Evolutionary conservation across 495 filamentous ascomycete species (phyloP).

Genomic region (Aspergillus ellipticus): DNA sequence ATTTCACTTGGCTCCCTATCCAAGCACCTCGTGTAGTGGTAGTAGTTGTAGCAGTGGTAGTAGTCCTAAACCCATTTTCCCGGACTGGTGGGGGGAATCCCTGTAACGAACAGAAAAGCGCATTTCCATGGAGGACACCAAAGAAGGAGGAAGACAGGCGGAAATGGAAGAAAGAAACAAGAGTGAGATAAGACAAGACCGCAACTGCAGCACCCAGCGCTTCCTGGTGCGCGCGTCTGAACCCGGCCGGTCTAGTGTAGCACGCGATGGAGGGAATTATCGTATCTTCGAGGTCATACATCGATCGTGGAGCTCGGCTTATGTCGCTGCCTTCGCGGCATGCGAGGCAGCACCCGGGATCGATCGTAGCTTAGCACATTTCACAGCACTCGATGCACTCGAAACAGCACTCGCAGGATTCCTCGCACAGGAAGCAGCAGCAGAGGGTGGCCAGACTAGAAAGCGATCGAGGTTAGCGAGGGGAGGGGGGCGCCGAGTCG

Average conservation of each 20-base stretch:
- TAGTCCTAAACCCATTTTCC: constrained; percentile 4
- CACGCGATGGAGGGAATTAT: constrained; percentile 8
- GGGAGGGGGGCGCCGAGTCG: not conserved
- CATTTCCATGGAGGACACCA: not conserved
- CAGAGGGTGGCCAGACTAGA: constrained; percentile 62
- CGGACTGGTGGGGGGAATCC: not conserved
- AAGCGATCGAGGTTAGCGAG: constrained; percentile 10
- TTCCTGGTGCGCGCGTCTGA: constrained; percentile 5
- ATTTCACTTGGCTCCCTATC: not conserved
- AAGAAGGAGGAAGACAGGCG: not conserved
- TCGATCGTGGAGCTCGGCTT: constrained; percentile 7
- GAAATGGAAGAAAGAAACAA: not conserved
- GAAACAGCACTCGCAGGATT: constrained; percentile 74
- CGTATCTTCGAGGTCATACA: constrained; percentile 15
- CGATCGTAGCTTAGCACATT: constrained; percentile 40
- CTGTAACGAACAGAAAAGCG: not conserved
- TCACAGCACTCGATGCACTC: constrained; percentile 65
- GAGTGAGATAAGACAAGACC: not conserved
- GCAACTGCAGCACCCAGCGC: constrained; percentile 4
- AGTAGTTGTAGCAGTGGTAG: no score
- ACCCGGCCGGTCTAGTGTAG: constrained; percentile 7
- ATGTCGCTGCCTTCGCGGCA: not conserved
- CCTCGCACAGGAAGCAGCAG: constrained; percentile 76
- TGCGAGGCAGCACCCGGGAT: not conserved
- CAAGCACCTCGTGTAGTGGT: not conserved